Conservation (phyloP, 768 basidiomycete genomes). For the Boletus reticulatus region DNA sequence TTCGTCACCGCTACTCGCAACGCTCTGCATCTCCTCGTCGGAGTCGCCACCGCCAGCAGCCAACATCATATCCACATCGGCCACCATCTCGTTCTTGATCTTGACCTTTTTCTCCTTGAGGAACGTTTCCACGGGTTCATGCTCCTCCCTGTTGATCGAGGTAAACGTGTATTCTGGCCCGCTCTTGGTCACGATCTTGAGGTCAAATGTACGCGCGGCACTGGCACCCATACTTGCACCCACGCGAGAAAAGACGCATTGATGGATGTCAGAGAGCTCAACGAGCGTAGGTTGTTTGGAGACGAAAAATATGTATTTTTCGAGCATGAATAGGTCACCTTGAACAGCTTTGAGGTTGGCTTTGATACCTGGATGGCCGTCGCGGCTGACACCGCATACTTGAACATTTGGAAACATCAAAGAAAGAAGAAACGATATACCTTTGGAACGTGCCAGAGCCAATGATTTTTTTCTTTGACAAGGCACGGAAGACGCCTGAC, state of each 20-base stretch:
- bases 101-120: slow-evolving; percentile 88
- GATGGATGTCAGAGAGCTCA: slow-evolving; percentile 86
- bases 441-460: slow-evolving; percentile 85
- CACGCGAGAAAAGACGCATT: slow-evolving; percentile 90
- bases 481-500: slow-evolving; percentile 86
- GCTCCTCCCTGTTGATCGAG: slow-evolving; percentile 94
- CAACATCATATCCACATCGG: slow-evolving; percentile 78
- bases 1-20: slow-evolving; percentile 67
- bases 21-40: slow-evolving; percentile 84
- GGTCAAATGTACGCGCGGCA: slow-evolving; percentile 90
- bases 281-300: slow-evolving; percentile 92
- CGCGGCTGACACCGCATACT: slow-evolving; percentile 50
- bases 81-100: slow-evolving; percentile 94
- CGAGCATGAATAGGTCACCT: slow-evolving; percentile 96
- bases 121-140: slow-evolving; percentile 80
- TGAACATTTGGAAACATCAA: not conserved
- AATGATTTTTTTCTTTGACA: slow-evolving; percentile 89
- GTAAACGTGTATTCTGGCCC: slow-evolving; percentile 89
- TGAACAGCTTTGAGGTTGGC: slow-evolving; percentile 96
- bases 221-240: slow-evolving; percentile 80
- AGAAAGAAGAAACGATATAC: slow-evolving; percentile 35
- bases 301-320: slow-evolving; percentile 97
- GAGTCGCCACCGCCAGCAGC: slow-evolving; percentile 62
- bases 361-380: slow-evolving; percentile 93
- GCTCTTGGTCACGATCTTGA: slow-evolving; percentile 82